phyloP scores from a whole-genome alignment of 208 protist species.

The Leishmania guyanensis region DNA sequence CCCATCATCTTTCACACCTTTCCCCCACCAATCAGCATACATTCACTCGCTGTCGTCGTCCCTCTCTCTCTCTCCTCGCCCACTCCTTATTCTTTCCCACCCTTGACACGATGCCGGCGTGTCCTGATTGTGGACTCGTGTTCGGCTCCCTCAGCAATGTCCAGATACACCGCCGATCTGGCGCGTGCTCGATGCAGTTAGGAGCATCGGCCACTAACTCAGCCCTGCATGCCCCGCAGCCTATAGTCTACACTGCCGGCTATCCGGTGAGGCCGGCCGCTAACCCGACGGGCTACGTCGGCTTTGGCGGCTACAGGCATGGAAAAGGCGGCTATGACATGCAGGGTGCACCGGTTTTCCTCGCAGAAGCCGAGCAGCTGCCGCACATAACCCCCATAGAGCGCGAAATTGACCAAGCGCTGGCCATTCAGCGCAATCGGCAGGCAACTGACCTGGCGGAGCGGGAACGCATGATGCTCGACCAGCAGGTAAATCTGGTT shows the following conservation, averaged over 20 bases:
- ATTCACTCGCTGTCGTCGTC: background rate
- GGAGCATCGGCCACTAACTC: background rate
- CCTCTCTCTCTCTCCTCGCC: background rate
- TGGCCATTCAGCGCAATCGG: slow-evolving; percentile 37
- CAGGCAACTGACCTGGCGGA: slow-evolving; percentile 33
- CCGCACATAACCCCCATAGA: slow-evolving; percentile 20
- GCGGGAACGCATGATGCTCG: slow-evolving; percentile 39
- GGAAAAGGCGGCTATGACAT: slow-evolving; percentile 7
- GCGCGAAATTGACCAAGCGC: slow-evolving; percentile 33
- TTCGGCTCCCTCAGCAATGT: slow-evolving; percentile 42
- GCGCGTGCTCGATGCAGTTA: slow-evolving; percentile 9
- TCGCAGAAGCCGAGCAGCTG: background rate
- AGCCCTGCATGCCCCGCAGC: background rate
- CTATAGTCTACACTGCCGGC: background rate
- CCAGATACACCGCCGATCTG: slow-evolving; percentile 33
- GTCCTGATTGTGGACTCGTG: slow-evolving; percentile 53
- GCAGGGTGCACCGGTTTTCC: background rate
- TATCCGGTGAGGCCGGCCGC: background rate
- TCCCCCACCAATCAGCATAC: background rate
- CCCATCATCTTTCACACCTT: background rate
- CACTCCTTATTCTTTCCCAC: background rate
- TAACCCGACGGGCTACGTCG: background rate
- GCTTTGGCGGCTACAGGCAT: background rate
- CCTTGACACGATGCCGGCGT: slow-evolving; percentile 36
- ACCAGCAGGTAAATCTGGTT: slow-evolving; percentile 49